phyloP scores from a whole-genome alignment of 768 basidiomycete species.

The Panaeolus papilionaceus region DNA sequence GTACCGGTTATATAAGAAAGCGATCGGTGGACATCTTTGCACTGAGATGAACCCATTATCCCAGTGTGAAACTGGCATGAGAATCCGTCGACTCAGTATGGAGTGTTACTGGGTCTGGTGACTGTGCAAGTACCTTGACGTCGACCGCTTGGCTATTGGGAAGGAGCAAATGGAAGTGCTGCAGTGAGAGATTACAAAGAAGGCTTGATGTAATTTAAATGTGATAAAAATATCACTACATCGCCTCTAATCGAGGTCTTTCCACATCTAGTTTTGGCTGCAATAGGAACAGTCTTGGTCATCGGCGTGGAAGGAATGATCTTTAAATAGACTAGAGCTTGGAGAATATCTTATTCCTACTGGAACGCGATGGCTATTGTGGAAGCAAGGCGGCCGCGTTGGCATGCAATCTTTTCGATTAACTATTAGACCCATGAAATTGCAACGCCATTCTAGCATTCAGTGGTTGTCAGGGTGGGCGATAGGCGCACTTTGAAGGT shows the following conservation, averaged over 20 bases:
- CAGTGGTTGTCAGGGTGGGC: no score
- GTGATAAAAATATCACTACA: not conserved
- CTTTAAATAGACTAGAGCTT: not conserved
- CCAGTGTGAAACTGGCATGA: not conserved
- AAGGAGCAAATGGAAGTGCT: not conserved
- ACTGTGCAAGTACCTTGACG: not conserved
- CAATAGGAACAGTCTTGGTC: not conserved
- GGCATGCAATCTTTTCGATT: no score
- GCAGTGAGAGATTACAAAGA: not conserved
- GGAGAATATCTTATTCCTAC: not conserved
- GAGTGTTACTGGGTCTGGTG: not conserved
- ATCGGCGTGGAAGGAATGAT: not conserved
- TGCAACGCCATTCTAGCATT: no score
- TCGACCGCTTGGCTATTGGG: not conserved
- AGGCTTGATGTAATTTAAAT: not conserved
- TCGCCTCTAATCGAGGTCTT: no score
- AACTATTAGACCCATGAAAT: no score
- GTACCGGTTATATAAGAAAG: conserved; percentile 8
- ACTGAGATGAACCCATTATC: not conserved
- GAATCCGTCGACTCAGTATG: not conserved
- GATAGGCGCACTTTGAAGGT: no score
- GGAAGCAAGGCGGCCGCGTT: not conserved
- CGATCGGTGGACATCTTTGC: not conserved
- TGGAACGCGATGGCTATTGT: not conserved
- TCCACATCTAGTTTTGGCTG: no score